Evolutionary conservation across 495 filamentous ascomycete species (phyloP).

Genomic region (Penicillium waksmanii): DNA sequence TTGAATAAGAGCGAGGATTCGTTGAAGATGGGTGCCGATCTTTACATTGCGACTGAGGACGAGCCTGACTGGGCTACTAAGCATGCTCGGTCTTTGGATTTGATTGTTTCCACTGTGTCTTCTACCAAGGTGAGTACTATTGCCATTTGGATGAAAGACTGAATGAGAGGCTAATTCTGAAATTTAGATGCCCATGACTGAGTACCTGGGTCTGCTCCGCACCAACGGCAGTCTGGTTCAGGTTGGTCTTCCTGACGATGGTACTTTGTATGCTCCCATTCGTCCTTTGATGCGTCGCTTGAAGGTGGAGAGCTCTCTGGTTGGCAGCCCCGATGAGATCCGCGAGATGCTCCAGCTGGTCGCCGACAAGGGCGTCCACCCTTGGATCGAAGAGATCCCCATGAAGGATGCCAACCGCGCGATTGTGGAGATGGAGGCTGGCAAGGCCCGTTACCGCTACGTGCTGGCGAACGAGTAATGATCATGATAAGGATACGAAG

Average conservation of each 20-base stretch:
- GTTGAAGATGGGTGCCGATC: conserved; percentile 60
- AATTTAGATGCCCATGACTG: conserved; percentile 67
- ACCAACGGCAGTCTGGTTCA: conserved; percentile 77
- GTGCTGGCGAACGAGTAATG: conserved; percentile 66
- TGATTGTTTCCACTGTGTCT: conserved; percentile 84
- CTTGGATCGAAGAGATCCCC: conserved; percentile 71
- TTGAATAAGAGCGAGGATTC: conserved; percentile 70
- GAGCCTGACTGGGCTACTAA: conserved; percentile 72
- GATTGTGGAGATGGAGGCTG: conserved; percentile 69
- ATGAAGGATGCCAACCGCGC: conserved; percentile 78
- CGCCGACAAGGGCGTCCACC: conserved; percentile 68
- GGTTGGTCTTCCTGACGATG: conserved; percentile 74
- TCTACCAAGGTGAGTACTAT: conserved; percentile 53
- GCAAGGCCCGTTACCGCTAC: conserved; percentile 76
- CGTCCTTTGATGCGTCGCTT: conserved; percentile 64
- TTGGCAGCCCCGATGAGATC: conserved; percentile 75
- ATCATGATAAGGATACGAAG: neutral
- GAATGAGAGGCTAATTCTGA: conserved; percentile 7
- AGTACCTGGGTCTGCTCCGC: conserved; percentile 70
- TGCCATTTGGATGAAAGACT: too few relatives aligned
- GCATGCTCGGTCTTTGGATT: conserved; percentile 68
- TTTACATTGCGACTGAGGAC: conserved; percentile 83
- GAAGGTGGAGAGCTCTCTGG: conserved; percentile 71
- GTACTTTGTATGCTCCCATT: conserved; percentile 64
- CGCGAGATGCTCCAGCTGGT: conserved; percentile 81